Base-by-base conservation (phyloP, 2,329 filamentous ascomycete species). In the Chaetomiaceae sp. region DNA sequence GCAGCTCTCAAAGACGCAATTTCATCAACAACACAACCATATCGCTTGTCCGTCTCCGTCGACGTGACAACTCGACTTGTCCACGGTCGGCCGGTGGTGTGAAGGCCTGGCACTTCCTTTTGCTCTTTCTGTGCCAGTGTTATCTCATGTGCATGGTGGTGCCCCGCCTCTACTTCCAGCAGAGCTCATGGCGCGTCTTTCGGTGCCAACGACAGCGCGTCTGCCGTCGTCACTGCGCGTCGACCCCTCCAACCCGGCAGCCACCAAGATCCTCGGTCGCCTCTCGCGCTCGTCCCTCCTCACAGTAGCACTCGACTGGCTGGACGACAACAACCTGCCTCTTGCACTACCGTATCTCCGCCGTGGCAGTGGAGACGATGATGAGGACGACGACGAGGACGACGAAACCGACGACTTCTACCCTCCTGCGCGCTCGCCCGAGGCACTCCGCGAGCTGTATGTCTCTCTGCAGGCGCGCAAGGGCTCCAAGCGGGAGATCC, bases 291-390 rank as follows among this genome's bases (percentile, higher is more conserved):
- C 81, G 38, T 81, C 85, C 0, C 75, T 95, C 18, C 68, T 93
- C 20, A 78, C 81, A 0, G 74, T 95, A 8, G 84, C 78, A 1
- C 73, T 89, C 18, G 76, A 84, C 67, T 95, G 88, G 88, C 79
- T 94, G 3, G 78, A 84, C 47, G 78, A 83, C 39, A 70, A 74
- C 52, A 83, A 85, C 52, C 70, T 80, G 33, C 65, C 74, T 4
- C 69, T 76, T 15, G 83, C 78, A 35, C 70, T 70, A 1, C 84
- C 84, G 0, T 80, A 74, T 60, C 74, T 84, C 37, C 71, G 60
- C 51, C 63, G 32, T 58, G 63, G 14, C 43, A 60, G 59, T 48
- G 50, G 56, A 29, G 60, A 64, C 49, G 55, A 59, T 24, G 62
- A 63, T 14, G 69, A 76, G 15, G 67, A 73, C 7, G 67, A 70